phyloP scores from a whole-genome alignment of 495 filamentous ascomycete genomes.

The Bacidia rubella region DNA sequence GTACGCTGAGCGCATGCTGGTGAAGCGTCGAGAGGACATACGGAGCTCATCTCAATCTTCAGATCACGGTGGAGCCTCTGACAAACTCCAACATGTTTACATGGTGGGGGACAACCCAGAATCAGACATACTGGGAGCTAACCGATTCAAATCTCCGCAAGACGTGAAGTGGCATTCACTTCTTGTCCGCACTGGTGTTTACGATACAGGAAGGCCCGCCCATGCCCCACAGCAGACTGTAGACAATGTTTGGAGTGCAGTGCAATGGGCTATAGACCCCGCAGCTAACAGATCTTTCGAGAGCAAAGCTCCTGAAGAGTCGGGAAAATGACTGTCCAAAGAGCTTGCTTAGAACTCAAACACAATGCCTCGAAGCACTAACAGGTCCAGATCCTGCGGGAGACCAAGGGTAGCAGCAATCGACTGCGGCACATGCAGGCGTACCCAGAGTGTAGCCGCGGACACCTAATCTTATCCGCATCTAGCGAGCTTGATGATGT shows the following conservation, averaged over 20 bases:
- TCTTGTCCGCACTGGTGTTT: slow-evolving; percentile 78
- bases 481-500: not conserved
- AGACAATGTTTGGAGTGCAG: slow-evolving; percentile 54
- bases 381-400: no score
- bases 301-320: not conserved
- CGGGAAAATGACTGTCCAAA: not conserved
- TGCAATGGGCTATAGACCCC: slow-evolving; percentile 46
- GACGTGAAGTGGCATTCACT: slow-evolving; percentile 68
- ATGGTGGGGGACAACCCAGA: slow-evolving; percentile 98
- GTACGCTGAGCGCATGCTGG: slow-evolving; percentile 67
- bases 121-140: slow-evolving; percentile 84
- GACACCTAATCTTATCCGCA: not conserved
- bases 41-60: no score
- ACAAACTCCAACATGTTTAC: slow-evolving; percentile 68
- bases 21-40: slow-evolving; percentile 40
- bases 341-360: no score
- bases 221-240: slow-evolving; percentile 45
- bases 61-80: no score
- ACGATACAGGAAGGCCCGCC: slow-evolving; percentile 41
- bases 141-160: slow-evolving; percentile 48
- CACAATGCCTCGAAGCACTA: no score
- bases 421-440: not conserved
- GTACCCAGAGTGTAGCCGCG: not conserved
- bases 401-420: slow-evolving; percentile 23
- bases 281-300: slow-evolving; percentile 17